Evolutionary conservation across 1,284 basidiomycete genomes (phyloP), one percentile per base, ranked within the genome.

Genomic region (Tranzscheliella williamsii): DNA sequence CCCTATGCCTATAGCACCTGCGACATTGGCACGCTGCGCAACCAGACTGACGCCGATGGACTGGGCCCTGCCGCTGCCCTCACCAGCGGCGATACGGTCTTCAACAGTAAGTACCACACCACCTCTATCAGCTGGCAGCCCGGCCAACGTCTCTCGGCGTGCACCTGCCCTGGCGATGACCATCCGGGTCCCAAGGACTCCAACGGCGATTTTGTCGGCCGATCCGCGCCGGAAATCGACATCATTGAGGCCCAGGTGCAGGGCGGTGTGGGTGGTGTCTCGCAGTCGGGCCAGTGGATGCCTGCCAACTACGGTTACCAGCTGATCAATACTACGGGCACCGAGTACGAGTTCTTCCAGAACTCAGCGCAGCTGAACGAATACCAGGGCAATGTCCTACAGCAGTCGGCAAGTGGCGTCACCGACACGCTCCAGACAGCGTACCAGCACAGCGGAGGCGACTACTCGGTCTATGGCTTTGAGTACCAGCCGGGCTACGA

Each of bases 71-170:
- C 32, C 34, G 60, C 86, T 87, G 66, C 71, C 81, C 1, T 90
- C 87, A 74, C 87, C 87, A 75, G 62, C 89, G 21, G 94, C 93
- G 6, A 94, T 91, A 0, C 85, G 88, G 78, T 87, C 15, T 88
- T 60, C 36, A 69, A 72, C 44, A 30, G 44, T n/a, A 65, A 60
- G 49, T 61, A 75, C 33, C 40, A 66, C 29, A 61, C 60, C 18
- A 43, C 38, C 12, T 45, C 52, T 13, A 55, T 68, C 38, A 70
- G 67, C n/a, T 79, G 83, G 81, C 80, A 91, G 9, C 86, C 86
- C 1, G 91, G 90, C 7, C 91, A 93, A 76, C 83, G 88, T 22
- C 80, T 93, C 2, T 64, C 63, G 27, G 45, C 80, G 33, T 78
- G 90, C 70, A 91, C 90, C 1, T 93, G 86, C 70, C 79, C 86